These are phyloP conservation scores for Spongospora subterranea DNA, from an alignment of 208 protist genomes.

Conservation along the genomic window DNA sequence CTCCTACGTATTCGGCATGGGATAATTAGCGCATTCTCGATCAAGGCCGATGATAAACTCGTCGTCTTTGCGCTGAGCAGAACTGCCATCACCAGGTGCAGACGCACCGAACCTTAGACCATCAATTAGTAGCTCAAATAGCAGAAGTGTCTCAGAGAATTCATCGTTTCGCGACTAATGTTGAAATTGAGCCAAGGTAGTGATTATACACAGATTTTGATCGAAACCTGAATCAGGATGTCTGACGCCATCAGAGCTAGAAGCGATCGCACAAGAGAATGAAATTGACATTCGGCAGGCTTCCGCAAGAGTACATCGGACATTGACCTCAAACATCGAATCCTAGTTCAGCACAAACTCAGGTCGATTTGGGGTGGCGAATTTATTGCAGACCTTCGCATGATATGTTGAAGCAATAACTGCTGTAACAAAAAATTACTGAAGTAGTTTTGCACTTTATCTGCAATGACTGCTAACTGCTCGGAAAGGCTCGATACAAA, in stretches of 20 bases:
- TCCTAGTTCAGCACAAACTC: too few species aligned
- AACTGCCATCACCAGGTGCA: constrained; percentile 15
- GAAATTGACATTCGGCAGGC: constrained; percentile 14
- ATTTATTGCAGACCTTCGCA: too few species aligned
- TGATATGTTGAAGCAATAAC: not conserved
- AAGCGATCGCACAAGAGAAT: not conserved
- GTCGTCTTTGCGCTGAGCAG: constrained; percentile 52
- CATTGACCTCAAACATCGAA: constrained; percentile 6
- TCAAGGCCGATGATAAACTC: constrained; percentile 44
- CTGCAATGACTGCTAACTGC: not conserved
- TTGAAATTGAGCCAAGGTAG: not conserved
- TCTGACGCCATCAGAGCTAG: not conserved
- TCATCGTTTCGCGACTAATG: not conserved
- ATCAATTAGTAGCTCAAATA: constrained; percentile 51
- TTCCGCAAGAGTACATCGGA: not conserved
- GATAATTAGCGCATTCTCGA: not conserved
- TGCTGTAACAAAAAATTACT: not conserved
- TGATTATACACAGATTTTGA: not conserved
- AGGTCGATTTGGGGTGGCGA: too few species aligned
- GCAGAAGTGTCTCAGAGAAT: not conserved
- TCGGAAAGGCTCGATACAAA: constrained; percentile 30
- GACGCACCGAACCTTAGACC: not conserved
- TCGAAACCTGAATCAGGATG: not conserved
- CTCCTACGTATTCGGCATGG: not conserved
- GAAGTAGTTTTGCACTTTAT: not conserved